phyloP scores from a whole-genome alignment of 1,284 basidiomycete species.

The Sporisorium scitamineum region DNA sequence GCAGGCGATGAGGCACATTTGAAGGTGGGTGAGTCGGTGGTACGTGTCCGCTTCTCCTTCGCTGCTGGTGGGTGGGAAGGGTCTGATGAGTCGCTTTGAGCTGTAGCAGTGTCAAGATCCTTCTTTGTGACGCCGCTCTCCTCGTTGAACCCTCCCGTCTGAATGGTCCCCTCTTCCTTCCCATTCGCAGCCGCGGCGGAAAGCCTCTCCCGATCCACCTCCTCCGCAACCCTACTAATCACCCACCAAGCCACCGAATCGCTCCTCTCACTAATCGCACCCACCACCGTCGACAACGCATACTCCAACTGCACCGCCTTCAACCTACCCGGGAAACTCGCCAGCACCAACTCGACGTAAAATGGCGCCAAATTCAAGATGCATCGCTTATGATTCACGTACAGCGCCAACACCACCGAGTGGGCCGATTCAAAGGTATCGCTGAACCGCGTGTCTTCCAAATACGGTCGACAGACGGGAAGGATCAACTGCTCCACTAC shows the following conservation, averaged over 20 bases:
- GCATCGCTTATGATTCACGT: constrained; percentile 45
- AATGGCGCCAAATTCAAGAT: constrained; percentile 60
- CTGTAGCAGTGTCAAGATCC: constrained; percentile 17
- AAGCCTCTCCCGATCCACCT: constrained; percentile 40
- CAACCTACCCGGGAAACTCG: constrained; percentile 43
- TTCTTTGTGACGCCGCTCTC: constrained; percentile 17
- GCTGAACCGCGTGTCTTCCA: constrained; percentile 55
- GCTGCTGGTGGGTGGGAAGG: constrained; percentile 1
- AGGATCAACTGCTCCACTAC: constrained; percentile 59
- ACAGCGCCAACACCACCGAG: constrained; percentile 63
- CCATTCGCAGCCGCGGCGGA: not conserved
- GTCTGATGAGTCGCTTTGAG: constrained; percentile 18
- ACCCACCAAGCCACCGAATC: constrained; percentile 65
- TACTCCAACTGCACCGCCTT: constrained; percentile 55
- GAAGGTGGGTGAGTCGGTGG: constrained; percentile 35
- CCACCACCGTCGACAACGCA: constrained; percentile 60
- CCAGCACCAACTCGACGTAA: constrained; percentile 60
- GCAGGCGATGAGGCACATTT: constrained; percentile 52
- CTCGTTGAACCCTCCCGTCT: constrained; percentile 23
- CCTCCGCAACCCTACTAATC: constrained; percentile 49
- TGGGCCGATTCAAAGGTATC: constrained; percentile 68
- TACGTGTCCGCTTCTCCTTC: constrained; percentile 11
- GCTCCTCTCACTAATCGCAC: constrained; percentile 56
- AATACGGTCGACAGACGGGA: constrained; percentile 57
- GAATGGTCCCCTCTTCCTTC: not conserved